Evolutionary conservation across 2,329 filamentous ascomycete species (phyloP), one percentile per base, ranked within the genome.

Genomic region (Colletotrichum godetiae): DNA sequence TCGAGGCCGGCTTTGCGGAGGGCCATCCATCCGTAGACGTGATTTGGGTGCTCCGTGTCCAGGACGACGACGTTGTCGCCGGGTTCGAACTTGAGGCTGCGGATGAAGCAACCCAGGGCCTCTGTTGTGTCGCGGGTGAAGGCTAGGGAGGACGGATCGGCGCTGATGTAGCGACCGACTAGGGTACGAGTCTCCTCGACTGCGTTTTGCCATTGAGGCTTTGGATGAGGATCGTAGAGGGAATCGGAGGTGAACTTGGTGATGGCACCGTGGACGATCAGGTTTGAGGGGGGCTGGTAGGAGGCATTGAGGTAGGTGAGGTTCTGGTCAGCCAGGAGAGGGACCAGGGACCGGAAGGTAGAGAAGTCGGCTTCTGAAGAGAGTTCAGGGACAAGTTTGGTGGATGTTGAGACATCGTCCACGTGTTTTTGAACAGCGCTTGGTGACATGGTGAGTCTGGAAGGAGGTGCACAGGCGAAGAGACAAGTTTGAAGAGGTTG

Each of bases 51-150:
- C 67, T 82, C 81, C 29, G 73, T 75, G 53, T 81, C 81, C 7
- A 81, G 63, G 0, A 81, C 62, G 4, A 82, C 78, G 7, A 82
- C 78, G 31, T 82, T 82, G 49, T 81, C 80, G 3, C 81, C 81
- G 1, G 73, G 68, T 3, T 68, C 11, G 27, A 82, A 76, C 1
- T 35, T 35, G 5, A 81, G 13, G 33, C 75, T 68, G 4, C 73
- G 76, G 42, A 80, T 78, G 69, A 82, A 81, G 31, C 67, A 69
- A 1, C 77, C 77, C 0, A 81, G 70, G 0, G 74, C 81, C 56
- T 82, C 81, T 1, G 81, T 82, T 0, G 81, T 82, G 60, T 82
- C 80, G 3, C 80, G 77, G 0, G 78, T 80, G 58, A 82, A 79
- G 2, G 79, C 78, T 19, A 82, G 74, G 1, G 75, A 68, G 0